Percentiles rank a stretch among this genome's conserved stretches.
Evolutionary conservation across 2,329 filamentous ascomycete genomes (phyloP).

Genomic region (Epichloe aotearoae): DNA sequence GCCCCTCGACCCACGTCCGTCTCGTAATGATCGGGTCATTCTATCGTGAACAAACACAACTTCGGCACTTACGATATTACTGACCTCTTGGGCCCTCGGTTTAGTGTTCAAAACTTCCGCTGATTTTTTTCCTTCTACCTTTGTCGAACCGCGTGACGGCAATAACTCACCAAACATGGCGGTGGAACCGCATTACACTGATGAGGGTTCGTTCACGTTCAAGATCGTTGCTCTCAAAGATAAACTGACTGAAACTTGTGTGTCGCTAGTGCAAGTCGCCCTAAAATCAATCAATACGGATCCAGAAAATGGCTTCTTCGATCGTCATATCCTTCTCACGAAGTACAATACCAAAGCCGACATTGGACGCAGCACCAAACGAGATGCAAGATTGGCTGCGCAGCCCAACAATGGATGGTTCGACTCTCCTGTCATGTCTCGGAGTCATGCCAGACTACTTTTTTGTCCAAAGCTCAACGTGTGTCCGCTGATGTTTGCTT

Average conservation of each 20-base stretch:
- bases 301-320: slow-evolving; percentile 10
- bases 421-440: slow-evolving; percentile 59
- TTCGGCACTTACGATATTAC: neutral
- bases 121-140: neutral
- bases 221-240: neutral
- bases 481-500: slow-evolving; percentile 2
- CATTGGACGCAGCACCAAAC: slow-evolving; percentile 33
- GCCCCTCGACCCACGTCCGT: neutral
- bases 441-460: slow-evolving; percentile 46
- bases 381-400: slow-evolving; percentile 20
- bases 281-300: slow-evolving; percentile 14
- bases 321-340: slow-evolving; percentile 20
- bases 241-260: neutral
- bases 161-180: slow-evolving; percentile 1
- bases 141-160: neutral
- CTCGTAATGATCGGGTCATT: neutral
- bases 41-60: neutral
- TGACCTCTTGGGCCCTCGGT: neutral
- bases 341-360: slow-evolving; percentile 15
- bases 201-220: slow-evolving; percentile 5
- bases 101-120: no score
- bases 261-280: slow-evolving; percentile 17
- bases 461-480: slow-evolving; percentile 34
- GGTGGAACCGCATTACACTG: neutral
- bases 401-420: slow-evolving; percentile 49